Evolutionary conservation across 345 rosid genomes (phyloP), one percentile per base, ranked within the genome.

Genomic region (Laguncularia racemosa): DNA sequence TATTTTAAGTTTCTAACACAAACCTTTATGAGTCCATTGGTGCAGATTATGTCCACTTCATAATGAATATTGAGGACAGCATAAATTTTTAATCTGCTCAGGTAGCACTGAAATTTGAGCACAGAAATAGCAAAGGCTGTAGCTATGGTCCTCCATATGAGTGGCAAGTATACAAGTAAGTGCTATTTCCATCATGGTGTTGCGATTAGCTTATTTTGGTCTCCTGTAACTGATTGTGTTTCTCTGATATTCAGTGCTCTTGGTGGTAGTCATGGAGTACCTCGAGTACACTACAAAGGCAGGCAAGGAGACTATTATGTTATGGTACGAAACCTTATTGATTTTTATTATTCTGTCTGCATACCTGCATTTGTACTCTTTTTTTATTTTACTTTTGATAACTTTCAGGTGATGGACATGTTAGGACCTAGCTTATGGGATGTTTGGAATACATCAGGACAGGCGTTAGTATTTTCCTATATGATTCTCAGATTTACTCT

Each of bases 401-500:
- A 44, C 50, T 46, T 16, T 44, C 73, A 95, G 99, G 97, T 88
- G 63, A 95, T 95, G 99, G 99, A 95, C 81, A 90, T 90, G 68
- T 76, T 95, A 54, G 99, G 97, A 40, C 99, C 99, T 4, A 95
- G 99, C 71, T 80, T 90, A 70, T 95, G 99, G 97, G 99, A 95
- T 76, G 84, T 88, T 47, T 95, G 97, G 99, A 95, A 86, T 76
- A 70, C 85, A 51, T 82, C 91, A 55, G 91, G 96, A 62, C 93
- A 90, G 73, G 76, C 91, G 99, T 95, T 66, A 84, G 96, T 82
- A 50, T 69, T 55, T 52, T 67, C 38, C 49, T 23, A 12, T 5
- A 14, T 21, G 18, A 46, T 5, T 15, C 7, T 2, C 23, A 28
- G 14, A n/a, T 18, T 49, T 61, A 43, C 7, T 48, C n/a, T 58